These are phyloP conservation scores for Pichia paraexigua DNA, from an alignment of 805 yeast species.

Conservation along the genomic window DNA sequence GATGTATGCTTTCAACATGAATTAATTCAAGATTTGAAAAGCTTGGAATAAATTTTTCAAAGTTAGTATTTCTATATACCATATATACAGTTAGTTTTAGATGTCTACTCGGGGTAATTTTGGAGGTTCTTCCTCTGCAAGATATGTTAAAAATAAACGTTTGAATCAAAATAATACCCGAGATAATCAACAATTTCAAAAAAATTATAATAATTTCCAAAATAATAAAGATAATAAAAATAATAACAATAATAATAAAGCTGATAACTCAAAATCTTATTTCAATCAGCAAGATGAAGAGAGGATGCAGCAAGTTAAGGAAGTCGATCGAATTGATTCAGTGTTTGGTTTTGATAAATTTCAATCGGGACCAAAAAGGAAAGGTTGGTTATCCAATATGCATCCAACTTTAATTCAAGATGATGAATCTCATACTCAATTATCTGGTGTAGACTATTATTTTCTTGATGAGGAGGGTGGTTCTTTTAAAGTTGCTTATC, in stretches of 20 bases:
- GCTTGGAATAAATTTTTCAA: not conserved
- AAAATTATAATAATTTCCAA: constrained; percentile 11
- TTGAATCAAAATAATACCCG: too few species aligned
- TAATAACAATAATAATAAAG: not conserved
- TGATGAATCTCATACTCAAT: constrained; percentile 53
- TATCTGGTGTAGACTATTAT: constrained; percentile 88
- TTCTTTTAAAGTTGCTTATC: constrained; percentile 76
- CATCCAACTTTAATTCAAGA: constrained; percentile 72
- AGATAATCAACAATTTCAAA: not conserved
- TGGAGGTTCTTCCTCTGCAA: constrained; percentile 21
- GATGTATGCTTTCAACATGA: not conserved
- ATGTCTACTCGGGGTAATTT: constrained; percentile 15
- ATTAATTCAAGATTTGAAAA: not conserved
- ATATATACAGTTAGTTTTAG: not conserved
- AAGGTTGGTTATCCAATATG: constrained; percentile 94
- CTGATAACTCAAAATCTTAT: not conserved
- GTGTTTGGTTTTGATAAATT: constrained; percentile 83
- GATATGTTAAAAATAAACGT: constrained; percentile 21
- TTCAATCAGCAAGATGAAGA: constrained; percentile 15
- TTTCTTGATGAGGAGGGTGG: constrained; percentile 97
- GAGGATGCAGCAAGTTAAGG: constrained; percentile 46
- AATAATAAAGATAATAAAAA: not conserved
- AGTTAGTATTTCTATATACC: not conserved
- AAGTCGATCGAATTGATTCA: constrained; percentile 63
- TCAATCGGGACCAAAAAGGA: constrained; percentile 59